Base-by-base conservation (phyloP, 2,329 filamentous ascomycete species). In the Colletotrichum graminicola region DNA sequence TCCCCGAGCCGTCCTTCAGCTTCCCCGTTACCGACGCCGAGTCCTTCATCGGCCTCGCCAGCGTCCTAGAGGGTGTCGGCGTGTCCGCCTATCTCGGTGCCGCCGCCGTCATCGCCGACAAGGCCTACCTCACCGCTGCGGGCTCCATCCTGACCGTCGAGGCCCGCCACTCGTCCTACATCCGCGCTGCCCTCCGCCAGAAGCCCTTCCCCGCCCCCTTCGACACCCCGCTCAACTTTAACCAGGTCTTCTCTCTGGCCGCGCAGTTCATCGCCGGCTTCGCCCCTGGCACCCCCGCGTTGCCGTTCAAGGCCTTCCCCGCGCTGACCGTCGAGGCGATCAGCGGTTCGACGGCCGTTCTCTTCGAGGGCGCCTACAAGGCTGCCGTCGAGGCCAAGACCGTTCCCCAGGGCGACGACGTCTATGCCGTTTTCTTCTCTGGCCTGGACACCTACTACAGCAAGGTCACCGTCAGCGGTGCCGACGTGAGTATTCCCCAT, bases 81-180 rank as follows among this genome's bases (percentile, higher is more conserved):
- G 90, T 93, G 81, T 88, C 86, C 1, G 83, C 91, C 4, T 91
- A 90, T 81, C 82, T 92, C 56, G 88, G 89, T 56, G 90, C 89
- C 23, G 90, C 90, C 7, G 85, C 86, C 32, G 82, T 83, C 71
- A 90, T 89, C 73, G 84, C 86, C 72, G 84, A 86, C 78, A 86
- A 88, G 73, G 81, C 82, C 29, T 91, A 91, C 80, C 81, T 92
- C 56, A 87, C 87, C 0, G 86, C 86, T 5, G 90, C 90, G 1
- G 90, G 87, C 34, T 87, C 86, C 67, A 90, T 93, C 76, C 82
- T 93, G 43, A 89, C 88, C 39, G 86, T 91, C 67, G 90, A 92
- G 76, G 85, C 90, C 41, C 86, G 90, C 12, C 90, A 93, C 81
- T 87, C 86, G 1, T 82, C 91, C 5, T 91, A 90, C 81, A 82